Evolutionary conservation across 441 rosid species (phyloP).

Genomic region (Erodium texanum): DNA sequence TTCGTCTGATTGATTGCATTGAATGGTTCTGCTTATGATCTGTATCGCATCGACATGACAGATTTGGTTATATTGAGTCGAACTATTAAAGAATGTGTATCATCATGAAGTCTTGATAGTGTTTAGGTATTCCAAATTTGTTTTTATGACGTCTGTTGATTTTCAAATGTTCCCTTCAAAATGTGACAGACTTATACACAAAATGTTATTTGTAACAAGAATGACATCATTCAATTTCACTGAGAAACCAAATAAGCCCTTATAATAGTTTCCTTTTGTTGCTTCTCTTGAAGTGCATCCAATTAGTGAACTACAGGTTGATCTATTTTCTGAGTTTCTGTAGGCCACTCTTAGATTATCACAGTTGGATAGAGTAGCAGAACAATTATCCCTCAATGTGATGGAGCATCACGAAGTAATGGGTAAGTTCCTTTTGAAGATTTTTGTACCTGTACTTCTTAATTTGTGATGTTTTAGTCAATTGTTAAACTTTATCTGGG

Average conservation of each 20-base stretch:
- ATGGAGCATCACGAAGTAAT: constrained; percentile 98
- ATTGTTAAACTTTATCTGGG: neutral
- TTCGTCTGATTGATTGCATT: neutral
- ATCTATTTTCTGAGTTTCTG: constrained; percentile 22
- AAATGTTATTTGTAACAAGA: neutral
- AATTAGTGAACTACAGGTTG: constrained; percentile 6
- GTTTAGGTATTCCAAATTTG: neutral
- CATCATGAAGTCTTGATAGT: neutral
- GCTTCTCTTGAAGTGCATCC: neutral
- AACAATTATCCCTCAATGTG: constrained; percentile 65
- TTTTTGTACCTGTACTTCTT: neutral
- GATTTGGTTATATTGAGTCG: neutral
- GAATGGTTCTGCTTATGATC: neutral
- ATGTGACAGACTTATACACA: neutral
- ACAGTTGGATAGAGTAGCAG: constrained; percentile 84
- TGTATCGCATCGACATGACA: neutral
- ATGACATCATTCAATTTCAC: neutral
- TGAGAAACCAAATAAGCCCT: neutral
- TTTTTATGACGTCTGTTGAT: neutral
- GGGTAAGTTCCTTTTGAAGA: constrained; percentile 48
- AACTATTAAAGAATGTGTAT: neutral
- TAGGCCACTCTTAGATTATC: constrained; percentile 83
- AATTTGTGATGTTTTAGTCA: neutral
- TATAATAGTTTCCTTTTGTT: neutral
- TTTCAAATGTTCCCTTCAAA: neutral